A percentile compares a stretch with the other conserved stretches of the same genome.
Evolutionary conservation across 2,329 filamentous ascomycete species (phyloP).

Genomic region (Ascosphaera apis): DNA sequence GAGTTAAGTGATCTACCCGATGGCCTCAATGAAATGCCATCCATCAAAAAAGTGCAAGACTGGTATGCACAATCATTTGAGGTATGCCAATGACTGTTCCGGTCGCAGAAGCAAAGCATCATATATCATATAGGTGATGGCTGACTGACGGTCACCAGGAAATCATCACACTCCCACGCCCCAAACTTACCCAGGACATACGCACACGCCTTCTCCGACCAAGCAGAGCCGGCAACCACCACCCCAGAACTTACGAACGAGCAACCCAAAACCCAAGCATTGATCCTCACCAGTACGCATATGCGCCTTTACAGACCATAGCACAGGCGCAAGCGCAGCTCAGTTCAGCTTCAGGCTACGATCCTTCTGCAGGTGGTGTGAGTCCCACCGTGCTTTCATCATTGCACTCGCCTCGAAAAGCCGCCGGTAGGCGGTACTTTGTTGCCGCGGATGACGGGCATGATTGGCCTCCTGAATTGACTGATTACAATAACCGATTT

Average conservation of each 20-base stretch:
- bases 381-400: neutral
- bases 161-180: constrained; percentile 68
- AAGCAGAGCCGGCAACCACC: constrained; percentile 28
- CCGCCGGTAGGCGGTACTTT: constrained; percentile 52
- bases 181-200: constrained; percentile 50
- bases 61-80: constrained; percentile 99
- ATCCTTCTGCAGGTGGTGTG: neutral
- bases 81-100: constrained; percentile 31
- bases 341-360: neutral
- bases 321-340: neutral
- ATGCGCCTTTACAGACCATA: neutral
- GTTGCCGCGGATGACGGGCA: constrained; percentile 68
- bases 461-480: constrained; percentile 83
- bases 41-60: constrained; percentile 79
- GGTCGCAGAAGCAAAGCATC: too few relatives aligned
- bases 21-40: constrained; percentile 93
- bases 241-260: constrained; percentile 49
- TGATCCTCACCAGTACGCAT: constrained; percentile 49
- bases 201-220: constrained; percentile 48
- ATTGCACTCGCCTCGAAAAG: constrained; percentile 20
- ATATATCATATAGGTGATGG: neutral
- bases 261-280: constrained; percentile 81
- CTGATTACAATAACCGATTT: constrained; percentile 84
- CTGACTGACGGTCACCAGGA: constrained; percentile 29
- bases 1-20: constrained; percentile 82